Percentiles rank a stretch among this genome's conserved stretches.
Conservation (phyloP, 306 rosid species). For the Vachellia pachyceras region DNA sequence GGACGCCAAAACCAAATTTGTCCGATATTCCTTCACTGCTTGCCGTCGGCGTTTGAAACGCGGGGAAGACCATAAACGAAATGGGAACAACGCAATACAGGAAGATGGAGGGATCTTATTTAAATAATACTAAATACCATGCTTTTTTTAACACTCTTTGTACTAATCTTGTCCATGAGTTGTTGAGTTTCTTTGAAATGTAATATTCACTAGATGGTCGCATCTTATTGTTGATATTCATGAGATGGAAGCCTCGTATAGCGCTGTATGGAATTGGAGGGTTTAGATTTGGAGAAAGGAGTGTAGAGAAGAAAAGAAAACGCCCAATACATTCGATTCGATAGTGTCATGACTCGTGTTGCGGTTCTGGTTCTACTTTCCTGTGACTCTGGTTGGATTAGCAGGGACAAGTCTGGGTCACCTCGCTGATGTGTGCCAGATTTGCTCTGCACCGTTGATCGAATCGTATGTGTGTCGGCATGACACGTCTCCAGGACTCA, state of each 20-base stretch:
- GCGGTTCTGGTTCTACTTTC: neutral
- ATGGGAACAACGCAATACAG: neutral
- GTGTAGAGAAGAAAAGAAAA: slow-evolving; percentile 20
- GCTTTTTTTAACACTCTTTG: neutral
- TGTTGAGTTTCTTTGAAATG: slow-evolving; percentile 17
- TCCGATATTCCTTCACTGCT: slow-evolving; percentile 73
- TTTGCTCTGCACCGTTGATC: neutral
- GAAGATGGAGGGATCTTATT: slow-evolving; percentile 5
- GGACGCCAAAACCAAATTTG: slow-evolving; percentile 44
- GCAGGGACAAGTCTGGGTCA: neutral
- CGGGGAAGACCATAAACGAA: neutral
- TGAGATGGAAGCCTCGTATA: neutral
- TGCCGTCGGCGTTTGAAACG: slow-evolving; percentile 45
- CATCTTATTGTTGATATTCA: slow-evolving; percentile 8
- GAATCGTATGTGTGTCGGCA: neutral
- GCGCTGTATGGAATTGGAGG: neutral
- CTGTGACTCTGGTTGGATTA: slow-evolving; percentile 22
- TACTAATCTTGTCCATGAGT: slow-evolving; percentile 9
- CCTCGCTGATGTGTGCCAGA: neutral
- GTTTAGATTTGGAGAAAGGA: slow-evolving; percentile 23
- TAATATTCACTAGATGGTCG: slow-evolving; percentile 4
- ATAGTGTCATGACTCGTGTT: neutral
- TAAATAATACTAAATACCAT: slow-evolving; percentile 20
- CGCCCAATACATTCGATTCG: slow-evolving; percentile 14
- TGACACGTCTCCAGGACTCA: neutral